Percentiles rank a stretch among this genome's conserved stretches.
Evolutionary conservation across 305 asterid species (phyloP).

Genomic region (Fraxinus paxiana): DNA sequence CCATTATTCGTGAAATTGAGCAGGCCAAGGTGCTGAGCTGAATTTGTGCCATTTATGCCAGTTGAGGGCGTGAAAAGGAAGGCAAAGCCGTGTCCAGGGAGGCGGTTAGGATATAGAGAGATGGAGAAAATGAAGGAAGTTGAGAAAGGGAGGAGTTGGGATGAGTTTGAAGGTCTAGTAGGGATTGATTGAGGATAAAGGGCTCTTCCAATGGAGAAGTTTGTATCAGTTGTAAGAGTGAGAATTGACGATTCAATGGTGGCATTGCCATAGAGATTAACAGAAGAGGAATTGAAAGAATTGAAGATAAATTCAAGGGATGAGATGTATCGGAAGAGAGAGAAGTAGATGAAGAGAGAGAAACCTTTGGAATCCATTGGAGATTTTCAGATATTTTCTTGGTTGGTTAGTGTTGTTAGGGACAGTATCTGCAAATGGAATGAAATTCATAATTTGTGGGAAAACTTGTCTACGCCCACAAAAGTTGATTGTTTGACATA

Average conservation of each 20-base stretch:
- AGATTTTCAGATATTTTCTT: not conserved
- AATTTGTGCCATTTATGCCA: slow-evolving; percentile 29
- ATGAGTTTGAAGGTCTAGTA: slow-evolving; percentile 23
- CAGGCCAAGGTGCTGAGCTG: slow-evolving; percentile 34
- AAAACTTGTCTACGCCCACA: not conserved
- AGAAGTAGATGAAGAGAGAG: not conserved
- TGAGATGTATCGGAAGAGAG: not conserved
- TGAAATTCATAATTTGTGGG: not conserved
- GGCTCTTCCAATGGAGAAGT: slow-evolving; percentile 42
- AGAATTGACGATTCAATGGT: slow-evolving; percentile 32
- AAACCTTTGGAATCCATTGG: not conserved
- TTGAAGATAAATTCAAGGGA: slow-evolving; percentile 30
- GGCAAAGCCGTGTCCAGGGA: slow-evolving; percentile 40
- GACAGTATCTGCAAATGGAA: not conserved
- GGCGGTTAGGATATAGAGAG: slow-evolving; percentile 26
- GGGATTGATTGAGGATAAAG: slow-evolving; percentile 26
- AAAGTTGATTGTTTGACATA: not conserved
- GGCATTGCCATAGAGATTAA: slow-evolving; percentile 34
- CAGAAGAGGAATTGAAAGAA: slow-evolving; percentile 29
- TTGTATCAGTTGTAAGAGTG: slow-evolving; percentile 31
- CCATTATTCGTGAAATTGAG: slow-evolving; percentile 28
- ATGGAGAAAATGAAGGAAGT: slow-evolving; percentile 39
- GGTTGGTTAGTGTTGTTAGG: not conserved
- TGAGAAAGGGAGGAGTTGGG: slow-evolving; percentile 35
- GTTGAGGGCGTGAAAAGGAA: slow-evolving; percentile 33